phyloP scores from a whole-genome alignment of 73 alveolate genomes.

The Breviolum minutum region DNA sequence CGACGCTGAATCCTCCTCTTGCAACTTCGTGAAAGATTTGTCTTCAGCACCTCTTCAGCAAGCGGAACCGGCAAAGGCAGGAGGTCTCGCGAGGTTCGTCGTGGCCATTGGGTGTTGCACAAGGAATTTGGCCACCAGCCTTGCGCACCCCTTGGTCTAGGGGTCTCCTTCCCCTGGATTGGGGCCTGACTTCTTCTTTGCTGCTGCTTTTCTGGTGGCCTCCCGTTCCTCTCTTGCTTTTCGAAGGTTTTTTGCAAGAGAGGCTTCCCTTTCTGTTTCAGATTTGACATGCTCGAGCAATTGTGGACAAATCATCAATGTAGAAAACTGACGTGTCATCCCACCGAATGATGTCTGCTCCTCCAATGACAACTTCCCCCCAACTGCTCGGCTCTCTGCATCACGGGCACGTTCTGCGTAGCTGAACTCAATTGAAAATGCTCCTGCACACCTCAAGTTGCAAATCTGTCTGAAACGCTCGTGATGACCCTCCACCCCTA shows the following conservation, averaged over 20 bases:
- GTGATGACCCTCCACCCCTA: constrained; percentile 7
- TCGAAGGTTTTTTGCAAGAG: constrained; percentile 23
- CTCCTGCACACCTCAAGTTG: constrained; percentile 43
- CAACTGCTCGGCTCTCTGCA: constrained; percentile 1
- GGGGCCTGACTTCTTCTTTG: not conserved
- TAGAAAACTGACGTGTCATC: not conserved
- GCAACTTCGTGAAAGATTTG: no score
- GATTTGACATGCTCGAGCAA: not conserved
- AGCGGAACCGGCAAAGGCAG: no score
- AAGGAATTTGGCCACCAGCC: constrained; percentile 15
- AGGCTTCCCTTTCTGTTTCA: constrained; percentile 23
- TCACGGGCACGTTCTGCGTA: constrained; percentile 17
- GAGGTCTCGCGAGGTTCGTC: no score
- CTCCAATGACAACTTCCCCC: constrained; percentile 24
- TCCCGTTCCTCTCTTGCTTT: constrained; percentile 47
- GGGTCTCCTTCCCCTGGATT: constrained; percentile 29
- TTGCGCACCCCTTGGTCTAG: constrained; percentile 11
- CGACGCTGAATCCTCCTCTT: no score
- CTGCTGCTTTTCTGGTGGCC: constrained; percentile 22
- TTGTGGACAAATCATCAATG: constrained; percentile 29
- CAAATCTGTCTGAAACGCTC: not conserved
- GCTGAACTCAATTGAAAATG: constrained; percentile 33
- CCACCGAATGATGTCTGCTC: constrained; percentile 29
- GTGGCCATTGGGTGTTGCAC: no score
- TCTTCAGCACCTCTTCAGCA: no score